Conservation (phyloP, 352 stramenopile genomes). For the Phytophthora cryptogea region DNA sequence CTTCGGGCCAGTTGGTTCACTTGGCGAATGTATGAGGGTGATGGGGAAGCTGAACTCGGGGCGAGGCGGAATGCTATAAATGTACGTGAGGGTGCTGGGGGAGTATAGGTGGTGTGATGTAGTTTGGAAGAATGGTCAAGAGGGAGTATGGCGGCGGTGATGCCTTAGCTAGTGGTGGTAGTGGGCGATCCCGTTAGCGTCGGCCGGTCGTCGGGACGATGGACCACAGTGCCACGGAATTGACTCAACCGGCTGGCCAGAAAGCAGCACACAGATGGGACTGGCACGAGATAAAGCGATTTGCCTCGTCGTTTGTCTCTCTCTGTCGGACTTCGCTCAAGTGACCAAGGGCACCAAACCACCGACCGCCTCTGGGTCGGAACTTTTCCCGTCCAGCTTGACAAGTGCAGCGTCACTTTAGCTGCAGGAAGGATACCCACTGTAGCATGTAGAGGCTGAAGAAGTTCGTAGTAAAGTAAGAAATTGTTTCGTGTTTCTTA, state of each 20-base stretch:
- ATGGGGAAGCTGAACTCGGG: background rate
- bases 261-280: background rate
- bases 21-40: constrained; percentile 20
- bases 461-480: no score
- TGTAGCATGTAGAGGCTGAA: no score
- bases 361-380: no score
- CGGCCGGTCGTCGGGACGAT: constrained; percentile 8
- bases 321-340: no score
- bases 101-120: no score
- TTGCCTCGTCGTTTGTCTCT: background rate
- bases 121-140: background rate
- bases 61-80: background rate
- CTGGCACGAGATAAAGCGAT: background rate
- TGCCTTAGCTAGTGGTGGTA: background rate
- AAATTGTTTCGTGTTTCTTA: no score
- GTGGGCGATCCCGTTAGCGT: constrained; percentile 18
- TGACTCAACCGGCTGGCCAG: constrained; percentile 15
- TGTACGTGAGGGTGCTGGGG: no score
- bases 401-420: no score
- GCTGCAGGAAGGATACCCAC: no score
- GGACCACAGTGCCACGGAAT: constrained; percentile 8
- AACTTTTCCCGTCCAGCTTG: no score
- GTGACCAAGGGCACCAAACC: no score
- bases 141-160: background rate
- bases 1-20: constrained; percentile 37